Percentiles rank a stretch among this genome's conserved stretches.
These are phyloP conservation scores for Cercospora nicotianae DNA, from an alignment of 2,329 filamentous ascomycete species.

Conservation along the genomic window DNA sequence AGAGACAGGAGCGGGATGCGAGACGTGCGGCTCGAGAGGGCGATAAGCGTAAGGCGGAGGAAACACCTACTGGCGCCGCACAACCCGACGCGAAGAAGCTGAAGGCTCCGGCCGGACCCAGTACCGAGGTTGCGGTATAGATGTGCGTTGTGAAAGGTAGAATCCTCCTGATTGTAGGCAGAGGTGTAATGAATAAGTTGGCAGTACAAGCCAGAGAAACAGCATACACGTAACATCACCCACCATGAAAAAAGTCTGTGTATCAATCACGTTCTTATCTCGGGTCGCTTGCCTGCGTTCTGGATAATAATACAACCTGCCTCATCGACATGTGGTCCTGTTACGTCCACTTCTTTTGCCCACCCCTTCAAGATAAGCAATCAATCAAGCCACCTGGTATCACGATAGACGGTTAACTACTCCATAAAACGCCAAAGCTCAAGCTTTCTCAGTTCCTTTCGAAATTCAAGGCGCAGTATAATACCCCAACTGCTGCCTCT, in stretches of 20 bases:
- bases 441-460: background rate
- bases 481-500: background rate
- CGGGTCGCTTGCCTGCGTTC: background rate
- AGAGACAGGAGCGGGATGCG: slow-evolving; percentile 62
- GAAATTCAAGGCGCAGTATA: background rate
- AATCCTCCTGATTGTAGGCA: slow-evolving; percentile 11
- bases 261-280: background rate
- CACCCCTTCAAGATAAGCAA: background rate
- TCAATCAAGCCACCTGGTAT: background rate
- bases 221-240: background rate
- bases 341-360: background rate
- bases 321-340: background rate
- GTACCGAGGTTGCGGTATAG: slow-evolving; percentile 12
- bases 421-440: background rate
- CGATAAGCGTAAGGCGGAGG: slow-evolving; percentile 39
- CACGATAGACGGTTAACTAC: background rate
- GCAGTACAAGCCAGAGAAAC: slow-evolving; percentile 13
- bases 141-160: background rate
- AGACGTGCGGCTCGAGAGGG: slow-evolving; percentile 51
- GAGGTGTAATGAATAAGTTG: slow-evolving; percentile 15
- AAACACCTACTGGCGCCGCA: slow-evolving; percentile 20
- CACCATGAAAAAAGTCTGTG: too few species aligned
- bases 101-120: slow-evolving; percentile 22
- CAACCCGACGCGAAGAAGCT: slow-evolving; percentile 29
- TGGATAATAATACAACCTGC: background rate